These are phyloP conservation scores for Globisporangium iwayamae DNA, from an alignment of 352 stramenopile species.

Conservation along the genomic window DNA sequence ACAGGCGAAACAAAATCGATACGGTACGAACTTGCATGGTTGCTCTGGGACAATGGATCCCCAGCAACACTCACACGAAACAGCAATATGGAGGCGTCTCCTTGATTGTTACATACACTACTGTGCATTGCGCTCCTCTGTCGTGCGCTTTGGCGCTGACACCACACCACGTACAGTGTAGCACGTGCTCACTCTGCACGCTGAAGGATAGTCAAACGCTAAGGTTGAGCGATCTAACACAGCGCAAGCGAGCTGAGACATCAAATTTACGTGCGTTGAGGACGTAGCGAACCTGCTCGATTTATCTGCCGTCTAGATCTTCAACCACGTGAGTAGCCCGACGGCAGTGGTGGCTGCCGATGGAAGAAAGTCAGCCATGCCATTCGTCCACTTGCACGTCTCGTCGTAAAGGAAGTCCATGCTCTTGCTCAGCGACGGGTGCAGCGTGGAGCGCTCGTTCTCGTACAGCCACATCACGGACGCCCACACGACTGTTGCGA, in stretches of 20 bases:
- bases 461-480: slow-evolving; percentile 88
- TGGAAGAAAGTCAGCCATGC: slow-evolving; percentile 73
- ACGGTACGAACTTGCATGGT: background rate
- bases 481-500: slow-evolving; percentile 76
- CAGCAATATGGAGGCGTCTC: background rate
- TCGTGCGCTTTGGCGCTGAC: too few relatives aligned
- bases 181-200: background rate
- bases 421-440: slow-evolving; percentile 79
- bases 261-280: background rate
- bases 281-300: too few relatives aligned
- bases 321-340: slow-evolving; percentile 53
- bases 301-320: slow-evolving; percentile 28
- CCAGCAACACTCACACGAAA: background rate
- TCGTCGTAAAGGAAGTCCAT: slow-evolving; percentile 90
- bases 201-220: background rate
- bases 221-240: background rate
- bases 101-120: background rate
- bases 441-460: slow-evolving; percentile 71
- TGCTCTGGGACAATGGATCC: background rate
- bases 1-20: background rate
- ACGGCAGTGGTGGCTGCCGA: slow-evolving; percentile 69
- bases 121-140: background rate
- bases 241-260: background rate
- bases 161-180: background rate
- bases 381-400: slow-evolving; percentile 68